phyloP scores from a whole-genome alignment of 805 yeast genomes.

The Danielia oregonensis region DNA sequence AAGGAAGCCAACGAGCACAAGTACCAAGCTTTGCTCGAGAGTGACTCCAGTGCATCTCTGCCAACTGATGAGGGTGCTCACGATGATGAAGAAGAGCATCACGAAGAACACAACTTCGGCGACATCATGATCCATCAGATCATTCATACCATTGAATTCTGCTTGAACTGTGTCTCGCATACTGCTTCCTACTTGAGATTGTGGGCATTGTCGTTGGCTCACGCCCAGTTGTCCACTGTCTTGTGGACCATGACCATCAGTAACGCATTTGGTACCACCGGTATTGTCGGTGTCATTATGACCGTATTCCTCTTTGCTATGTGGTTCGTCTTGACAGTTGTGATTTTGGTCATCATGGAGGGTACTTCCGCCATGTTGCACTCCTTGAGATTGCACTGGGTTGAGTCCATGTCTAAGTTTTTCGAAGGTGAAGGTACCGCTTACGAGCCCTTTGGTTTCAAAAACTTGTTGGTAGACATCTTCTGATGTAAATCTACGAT shows the following conservation, averaged over 20 bases:
- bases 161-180: conserved; percentile 96
- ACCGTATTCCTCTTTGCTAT: conserved; percentile 81
- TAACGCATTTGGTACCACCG: conserved; percentile 67
- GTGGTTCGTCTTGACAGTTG: conserved; percentile 93
- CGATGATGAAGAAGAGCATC: conserved; percentile 51
- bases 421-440: conserved; percentile 95
- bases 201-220: conserved; percentile 97
- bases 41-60: conserved; percentile 20
- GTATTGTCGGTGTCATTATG: conserved; percentile 63
- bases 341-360: conserved; percentile 93
- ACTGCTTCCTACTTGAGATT: conserved; percentile 94
- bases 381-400: conserved; percentile 98
- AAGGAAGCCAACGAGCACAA: conserved; percentile 50
- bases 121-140: conserved; percentile 96
- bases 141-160: conserved; percentile 95
- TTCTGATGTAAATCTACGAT: conserved; percentile 7
- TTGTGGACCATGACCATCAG: conserved; percentile 94
- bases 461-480: conserved; percentile 13
- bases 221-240: conserved; percentile 92
- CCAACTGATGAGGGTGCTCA: conserved; percentile 33
- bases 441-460: conserved; percentile 82
- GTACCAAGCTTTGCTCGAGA: conserved; percentile 36
- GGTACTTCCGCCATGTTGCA: conserved; percentile 99
- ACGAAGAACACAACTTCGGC: conserved; percentile 70
- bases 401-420: conserved; percentile 97